Evolutionary conservation across 2,329 filamentous ascomycete species (phyloP).

Genomic region (Colletotrichum coccodes): DNA sequence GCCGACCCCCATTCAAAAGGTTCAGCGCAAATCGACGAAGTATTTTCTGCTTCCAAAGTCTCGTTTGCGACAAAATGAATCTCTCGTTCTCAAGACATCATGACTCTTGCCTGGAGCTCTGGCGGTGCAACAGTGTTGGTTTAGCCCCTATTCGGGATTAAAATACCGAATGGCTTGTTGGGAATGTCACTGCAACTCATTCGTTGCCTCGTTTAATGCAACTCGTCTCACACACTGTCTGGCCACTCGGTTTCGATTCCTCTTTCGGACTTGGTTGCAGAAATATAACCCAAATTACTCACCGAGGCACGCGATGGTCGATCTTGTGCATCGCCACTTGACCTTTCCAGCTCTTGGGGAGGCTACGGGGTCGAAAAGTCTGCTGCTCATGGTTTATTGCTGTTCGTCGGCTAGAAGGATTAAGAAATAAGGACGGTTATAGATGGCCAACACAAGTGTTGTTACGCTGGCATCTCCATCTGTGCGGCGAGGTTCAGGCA

Average conservation of each 20-base stretch:
- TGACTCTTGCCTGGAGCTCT: neutral
- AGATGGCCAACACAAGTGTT: neutral
- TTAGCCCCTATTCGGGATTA: neutral
- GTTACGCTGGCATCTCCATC: neutral
- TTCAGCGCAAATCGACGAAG: neutral
- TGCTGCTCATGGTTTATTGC: neutral
- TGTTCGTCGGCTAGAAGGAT: neutral
- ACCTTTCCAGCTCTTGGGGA: neutral
- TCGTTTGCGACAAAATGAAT: neutral
- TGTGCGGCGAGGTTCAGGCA: neutral
- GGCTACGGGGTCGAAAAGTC: neutral
- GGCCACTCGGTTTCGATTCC: neutral
- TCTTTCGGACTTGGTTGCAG: no score
- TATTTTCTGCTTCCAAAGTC: neutral
- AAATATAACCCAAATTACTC: neutral
- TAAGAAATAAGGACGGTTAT: neutral
- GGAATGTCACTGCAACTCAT: no score
- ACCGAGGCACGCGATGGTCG: no score
- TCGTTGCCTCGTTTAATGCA: no score
- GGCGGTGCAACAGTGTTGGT: neutral
- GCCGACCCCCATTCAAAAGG: neutral
- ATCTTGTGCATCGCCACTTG: neutral
- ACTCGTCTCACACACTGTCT: no score
- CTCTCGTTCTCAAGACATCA: neutral
- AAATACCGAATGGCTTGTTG: neutral